Conservation (phyloP, 371 early-diverging fungal species). For the Saksenaea vasiformis region DNA sequence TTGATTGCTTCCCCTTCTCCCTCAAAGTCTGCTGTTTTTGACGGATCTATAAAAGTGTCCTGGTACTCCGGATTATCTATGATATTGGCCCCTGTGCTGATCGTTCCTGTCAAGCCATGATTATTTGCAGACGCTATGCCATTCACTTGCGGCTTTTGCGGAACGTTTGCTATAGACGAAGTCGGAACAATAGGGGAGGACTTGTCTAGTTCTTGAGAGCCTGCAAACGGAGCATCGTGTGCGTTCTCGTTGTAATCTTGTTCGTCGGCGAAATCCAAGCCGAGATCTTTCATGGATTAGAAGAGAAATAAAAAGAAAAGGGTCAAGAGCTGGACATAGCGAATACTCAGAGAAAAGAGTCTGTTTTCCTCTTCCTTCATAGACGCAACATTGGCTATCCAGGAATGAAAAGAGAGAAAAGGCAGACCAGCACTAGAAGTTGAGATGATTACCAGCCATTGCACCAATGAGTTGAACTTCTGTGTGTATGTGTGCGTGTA, state of each 20-base stretch:
- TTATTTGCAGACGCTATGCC: not conserved
- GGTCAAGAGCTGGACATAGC: not conserved
- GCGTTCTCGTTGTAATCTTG: constrained; percentile 26
- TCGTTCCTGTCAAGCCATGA: not conserved
- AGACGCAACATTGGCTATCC: not conserved
- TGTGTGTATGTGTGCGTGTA: not conserved
- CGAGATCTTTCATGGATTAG: constrained; percentile 37
- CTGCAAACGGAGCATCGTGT: not conserved
- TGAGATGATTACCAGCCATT: constrained; percentile 5
- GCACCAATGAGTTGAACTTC: not conserved
- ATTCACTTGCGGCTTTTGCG: not conserved
- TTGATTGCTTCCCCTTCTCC: not conserved
- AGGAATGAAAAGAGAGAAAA: not conserved
- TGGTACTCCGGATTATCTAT: not conserved
- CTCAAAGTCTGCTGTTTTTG: not conserved
- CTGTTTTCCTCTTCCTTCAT: not conserved
- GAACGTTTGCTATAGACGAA: not conserved
- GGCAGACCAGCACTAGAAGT: not conserved
- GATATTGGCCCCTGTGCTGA: not conserved
- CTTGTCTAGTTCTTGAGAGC: not conserved
- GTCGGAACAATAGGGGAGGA: not conserved
- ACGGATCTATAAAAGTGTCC: not conserved
- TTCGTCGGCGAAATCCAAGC: constrained; percentile 49
- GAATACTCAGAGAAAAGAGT: not conserved
- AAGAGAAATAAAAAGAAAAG: not conserved